Percentiles rank a stretch among this genome's conserved stretches.
Conservation (phyloP, 2,329 filamentous ascomycete species). For the Chaetomiaceae sp. region DNA sequence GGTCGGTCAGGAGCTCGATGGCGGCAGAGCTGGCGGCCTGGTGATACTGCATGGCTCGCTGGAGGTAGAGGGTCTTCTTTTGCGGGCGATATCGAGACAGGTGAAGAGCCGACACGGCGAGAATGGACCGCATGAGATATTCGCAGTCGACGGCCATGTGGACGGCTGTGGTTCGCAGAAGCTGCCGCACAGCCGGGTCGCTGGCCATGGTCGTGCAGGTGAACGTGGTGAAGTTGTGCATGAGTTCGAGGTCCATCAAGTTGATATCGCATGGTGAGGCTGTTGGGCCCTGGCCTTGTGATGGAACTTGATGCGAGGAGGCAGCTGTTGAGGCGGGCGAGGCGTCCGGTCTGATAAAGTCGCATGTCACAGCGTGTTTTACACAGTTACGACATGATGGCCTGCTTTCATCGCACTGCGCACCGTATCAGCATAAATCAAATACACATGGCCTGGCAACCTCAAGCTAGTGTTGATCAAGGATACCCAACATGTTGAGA, state of each 20-base stretch:
- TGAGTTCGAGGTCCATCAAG: conserved; percentile 43
- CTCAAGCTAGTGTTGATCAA: too few relatives aligned
- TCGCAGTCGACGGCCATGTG: conserved; percentile 40
- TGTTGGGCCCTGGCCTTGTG: neutral
- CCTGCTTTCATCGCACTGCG: conserved; percentile 35
- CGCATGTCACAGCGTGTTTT: conserved; percentile 35
- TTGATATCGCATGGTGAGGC: conserved; percentile 25
- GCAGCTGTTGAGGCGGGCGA: neutral
- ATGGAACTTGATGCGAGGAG: neutral
- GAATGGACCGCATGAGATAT: conserved; percentile 42
- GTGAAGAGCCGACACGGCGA: conserved; percentile 45
- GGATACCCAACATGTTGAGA: too few relatives aligned
- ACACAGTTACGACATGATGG: conserved; percentile 36
- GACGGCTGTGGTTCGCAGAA: conserved; percentile 43
- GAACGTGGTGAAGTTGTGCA: conserved; percentile 46
- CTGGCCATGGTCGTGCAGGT: conserved; percentile 42
- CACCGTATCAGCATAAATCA: too few relatives aligned
- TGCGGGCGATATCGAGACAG: conserved; percentile 36
- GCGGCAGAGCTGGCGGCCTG: conserved; percentile 11
- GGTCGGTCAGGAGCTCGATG: conserved; percentile 20
- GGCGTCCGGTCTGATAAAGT: conserved; percentile 24
- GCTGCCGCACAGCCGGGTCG: conserved; percentile 36
- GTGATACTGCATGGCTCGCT: conserved; percentile 10
- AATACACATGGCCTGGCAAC: too few relatives aligned
- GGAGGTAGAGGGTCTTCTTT: conserved; percentile 33